Base-by-base conservation (phyloP, 139 green algal genomes). In the Bryopsis sp. region DNA sequence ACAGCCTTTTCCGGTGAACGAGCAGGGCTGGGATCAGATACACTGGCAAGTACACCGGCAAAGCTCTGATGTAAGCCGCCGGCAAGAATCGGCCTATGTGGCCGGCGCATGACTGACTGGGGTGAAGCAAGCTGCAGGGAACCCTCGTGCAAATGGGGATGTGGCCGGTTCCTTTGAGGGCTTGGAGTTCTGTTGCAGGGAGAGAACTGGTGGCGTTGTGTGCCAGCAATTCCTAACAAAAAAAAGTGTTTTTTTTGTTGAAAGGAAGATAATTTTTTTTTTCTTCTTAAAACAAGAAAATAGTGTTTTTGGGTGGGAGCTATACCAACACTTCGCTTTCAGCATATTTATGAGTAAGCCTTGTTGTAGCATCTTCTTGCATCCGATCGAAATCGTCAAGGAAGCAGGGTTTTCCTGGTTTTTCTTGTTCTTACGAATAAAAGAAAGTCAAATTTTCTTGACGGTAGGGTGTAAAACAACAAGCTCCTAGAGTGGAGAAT, bases 31-130 rank as follows among this genome's bases (percentile, higher is more conserved):
- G 77, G n/a, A 87, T 59, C 48, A 82, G 72, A 60, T 86, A 88
- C 48, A 90, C 81, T 1, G 81, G 85, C 3, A 91, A 29, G 70
- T 92, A 95, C n/a, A 97, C 85, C 0, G 78, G 80, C 31, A 97
- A 69, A 0, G 88, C 79, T 0, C 87, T 75, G 57, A 78, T 35
- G 62, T 88, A 95, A n/a, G 76, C 81, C 22, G 43, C 58, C 0
- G 79, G 83, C 26, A 95, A 62, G 63, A 92, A 86, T 28, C 22
- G 46, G 32, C 81, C 2, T 0, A 76, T 38, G 68, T 89, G 70
- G 1, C 3, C 32, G 0, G n/a, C 39, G 72, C 88, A 95, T 33
- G n/a, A 76, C 70, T 85, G 73, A 2, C 80, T 81, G 0, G 81
- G 82, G 75, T 95, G 88, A 66, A 90, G 61, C 57, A 86, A 80